Evolutionary conservation across 495 filamentous ascomycete species (phyloP), one percentile per base, ranked within the genome.

Genomic region (Trichoderma reesei): DNA sequence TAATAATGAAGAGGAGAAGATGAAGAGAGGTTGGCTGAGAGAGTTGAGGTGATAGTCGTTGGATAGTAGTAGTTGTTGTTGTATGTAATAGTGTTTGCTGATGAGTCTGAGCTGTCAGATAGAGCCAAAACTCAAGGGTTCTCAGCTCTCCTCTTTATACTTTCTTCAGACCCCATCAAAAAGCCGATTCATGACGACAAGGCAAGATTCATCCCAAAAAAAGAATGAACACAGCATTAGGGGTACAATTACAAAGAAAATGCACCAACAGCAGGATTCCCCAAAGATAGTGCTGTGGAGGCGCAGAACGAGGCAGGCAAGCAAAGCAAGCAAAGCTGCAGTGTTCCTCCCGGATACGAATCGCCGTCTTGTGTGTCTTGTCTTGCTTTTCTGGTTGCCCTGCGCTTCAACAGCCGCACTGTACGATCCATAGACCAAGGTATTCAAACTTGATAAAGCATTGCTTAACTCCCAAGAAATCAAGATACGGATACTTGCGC

Each of bases 291-390:
- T 56, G 51, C 51, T 33, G 51, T 56, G 51, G 51, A 56, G 51
- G 31, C 31, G 26, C 51, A 56, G n/a, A n/a, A n/a, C n/a, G n/a
- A n/a, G n/a, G n/a, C n/a, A n/a, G n/a, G n/a, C n/a, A n/a, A n/a
- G n/a, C n/a, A n/a, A n/a, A n/a, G n/a, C n/a, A n/a, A n/a, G n/a
- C n/a, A n/a, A n/a, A n/a, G 51, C 51, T 56, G 51, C 51, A 56
- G 51, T 56, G 51, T 56, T 56, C 51, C 51, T 56, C 51, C 51
- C 51, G 51, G 51, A 56, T 56, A 56, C 51, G 51, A 56, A n/a
- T n/a, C n/a, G n/a, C n/a, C n/a, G n/a, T n/a, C n/a, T n/a, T n/a
- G n/a, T 56, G 51, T 56, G 13, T 56, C 20, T 56, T 33, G 3
- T 10, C 46, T 26, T 3, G 2, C n/a, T 18, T 26, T 9, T 33